Evolutionary conservation across 257 asterid genomes (phyloP).

Genomic region (Solanum microdontum): DNA sequence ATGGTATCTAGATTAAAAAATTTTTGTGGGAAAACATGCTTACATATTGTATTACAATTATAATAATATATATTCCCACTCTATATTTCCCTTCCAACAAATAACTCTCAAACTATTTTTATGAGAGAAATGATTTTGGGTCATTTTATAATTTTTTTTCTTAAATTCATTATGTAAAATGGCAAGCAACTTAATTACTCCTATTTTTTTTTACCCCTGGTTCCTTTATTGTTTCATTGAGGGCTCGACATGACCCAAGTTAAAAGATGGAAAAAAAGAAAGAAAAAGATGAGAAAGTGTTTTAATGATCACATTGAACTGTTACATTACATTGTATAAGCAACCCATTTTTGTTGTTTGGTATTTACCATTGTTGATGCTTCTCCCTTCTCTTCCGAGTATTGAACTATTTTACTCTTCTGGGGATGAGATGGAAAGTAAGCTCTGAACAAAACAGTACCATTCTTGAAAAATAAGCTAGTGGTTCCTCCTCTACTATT

Average conservation of each 20-base stretch:
- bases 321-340: neutral
- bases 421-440: conserved; percentile 6
- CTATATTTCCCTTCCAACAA: neutral
- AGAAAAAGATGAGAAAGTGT: neutral
- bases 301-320: neutral
- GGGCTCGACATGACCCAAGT: neutral
- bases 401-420: neutral
- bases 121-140: no score
- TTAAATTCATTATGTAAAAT: neutral
- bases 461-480: conserved; percentile 5
- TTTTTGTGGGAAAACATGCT: neutral
- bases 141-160: no score
- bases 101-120: neutral
- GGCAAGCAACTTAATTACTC: no score
- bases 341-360: neutral
- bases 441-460: neutral
- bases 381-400: conserved; percentile 5
- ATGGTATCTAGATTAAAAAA: neutral
- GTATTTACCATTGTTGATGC: neutral
- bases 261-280: neutral
- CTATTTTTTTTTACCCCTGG: neutral
- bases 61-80: neutral
- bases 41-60: neutral
- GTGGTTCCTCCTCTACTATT: neutral
- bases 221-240: neutral